Evolutionary conservation across 768 basidiomycete genomes (phyloP), one percentile per base, ranked within the genome.

Genomic region (Terana coerulea): DNA sequence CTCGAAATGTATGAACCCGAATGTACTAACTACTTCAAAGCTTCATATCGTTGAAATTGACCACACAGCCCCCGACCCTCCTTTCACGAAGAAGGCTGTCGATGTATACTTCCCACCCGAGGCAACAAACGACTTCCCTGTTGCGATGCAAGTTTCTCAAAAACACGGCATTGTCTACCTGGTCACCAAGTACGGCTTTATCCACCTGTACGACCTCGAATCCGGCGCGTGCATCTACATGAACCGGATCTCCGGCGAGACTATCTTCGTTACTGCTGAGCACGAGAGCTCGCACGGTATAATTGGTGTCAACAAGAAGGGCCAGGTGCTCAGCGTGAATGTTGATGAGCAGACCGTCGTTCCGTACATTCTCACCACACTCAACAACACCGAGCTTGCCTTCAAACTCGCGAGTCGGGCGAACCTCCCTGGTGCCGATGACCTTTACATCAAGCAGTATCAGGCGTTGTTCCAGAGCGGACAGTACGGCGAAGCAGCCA

Each of bases 31-130:
- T 14, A 30, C 40, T 26, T 41, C 19, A 5, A 60, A 98, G 97
- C 86, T 99, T 41, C 97, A 99, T 71, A 81, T 99, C 44, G 97
- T 98, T 52, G 93, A 99, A 70, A 95, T 99, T 64, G 97, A 98
- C 67, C 97, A 98, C 70, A 80, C 86, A 53, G 88, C 91, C 9
- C 85, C 92, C 5, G 91, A 95, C 62, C 88, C 95, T 15, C 88
- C 87, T 6, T 99, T 97, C 75, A 79, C 80, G 29, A 99, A 99
- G 80, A 98, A 97, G 72, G 91, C 91, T 10, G 95, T 98, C 54
- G 97, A 99, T 60, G 95, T 99, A 30, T 99, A 95, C 76, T 99
- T 98, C 81, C 97, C 97, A 47, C 86, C 95, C 1, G 97, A 99
- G 68, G 97, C 97, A 5, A 88, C 86, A 46, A 98, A 95, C 66